These are phyloP conservation scores for Fraxinus americana DNA, from an alignment of 257 asterid genomes.

Conservation along the genomic window DNA sequence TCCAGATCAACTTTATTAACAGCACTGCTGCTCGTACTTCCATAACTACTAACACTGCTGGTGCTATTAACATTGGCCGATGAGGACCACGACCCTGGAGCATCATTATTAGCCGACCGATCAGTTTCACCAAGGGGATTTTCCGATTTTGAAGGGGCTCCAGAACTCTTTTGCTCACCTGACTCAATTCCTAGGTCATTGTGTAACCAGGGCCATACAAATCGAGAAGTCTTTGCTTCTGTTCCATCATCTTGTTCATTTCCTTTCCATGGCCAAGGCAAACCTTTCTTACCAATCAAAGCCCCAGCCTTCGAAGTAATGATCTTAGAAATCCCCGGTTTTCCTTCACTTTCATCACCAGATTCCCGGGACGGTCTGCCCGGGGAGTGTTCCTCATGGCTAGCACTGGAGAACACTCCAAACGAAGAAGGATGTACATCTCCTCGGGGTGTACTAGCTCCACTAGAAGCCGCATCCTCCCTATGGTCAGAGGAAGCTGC, in stretches of 20 bases:
- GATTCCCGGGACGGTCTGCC: conserved; percentile 53
- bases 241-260: conserved; percentile 63
- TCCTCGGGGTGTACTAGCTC: conserved; percentile 84
- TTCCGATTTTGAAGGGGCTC: conserved; percentile 45
- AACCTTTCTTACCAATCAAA: conserved; percentile 64
- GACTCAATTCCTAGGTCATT: conserved; percentile 63
- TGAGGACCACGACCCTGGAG: conserved; percentile 87
- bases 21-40: conserved; percentile 76
- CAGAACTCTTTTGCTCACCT: conserved; percentile 44
- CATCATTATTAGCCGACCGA: conserved; percentile 57
- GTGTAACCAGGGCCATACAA: conserved; percentile 74
- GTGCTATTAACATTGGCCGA: conserved; percentile 74
- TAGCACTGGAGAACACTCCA: conserved; percentile 58
- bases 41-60: conserved; percentile 83
- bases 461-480: conserved; percentile 90
- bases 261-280: conserved; percentile 88
- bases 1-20: conserved; percentile 71
- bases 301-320: conserved; percentile 83
- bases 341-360: conserved; percentile 72
- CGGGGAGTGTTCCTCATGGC: conserved; percentile 41
- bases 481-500: conserved; percentile 47
- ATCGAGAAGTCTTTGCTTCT: conserved; percentile 59
- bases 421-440: conserved; percentile 65
- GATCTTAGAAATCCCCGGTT: conserved; percentile 72
- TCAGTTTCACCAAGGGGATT: conserved; percentile 48